Evolutionary conservation across 352 stramenopile species (phyloP).

Genomic region (Globisporangium cylindrosporum): DNA sequence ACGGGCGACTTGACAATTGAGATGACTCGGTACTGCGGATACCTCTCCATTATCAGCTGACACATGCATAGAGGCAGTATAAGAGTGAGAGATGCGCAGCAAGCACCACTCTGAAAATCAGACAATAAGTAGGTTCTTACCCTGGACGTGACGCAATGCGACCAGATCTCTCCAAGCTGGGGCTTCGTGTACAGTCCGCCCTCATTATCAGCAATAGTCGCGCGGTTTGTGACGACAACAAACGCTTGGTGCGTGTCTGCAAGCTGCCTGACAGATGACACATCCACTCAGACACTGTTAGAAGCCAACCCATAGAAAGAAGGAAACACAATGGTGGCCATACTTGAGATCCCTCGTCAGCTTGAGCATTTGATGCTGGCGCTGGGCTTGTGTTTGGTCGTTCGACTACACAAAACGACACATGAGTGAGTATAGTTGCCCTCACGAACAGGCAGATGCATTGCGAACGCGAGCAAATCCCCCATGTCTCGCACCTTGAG

Average conservation of each 20-base stretch:
- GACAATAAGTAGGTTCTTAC: constrained; percentile 19
- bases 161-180: constrained; percentile 62
- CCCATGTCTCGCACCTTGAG: constrained; percentile 34
- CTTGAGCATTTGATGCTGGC: constrained; percentile 47
- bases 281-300: not conserved
- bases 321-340: not conserved
- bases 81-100: constrained; percentile 1
- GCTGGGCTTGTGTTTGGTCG: constrained; percentile 36
- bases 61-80: not conserved
- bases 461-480: not conserved
- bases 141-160: constrained; percentile 64
- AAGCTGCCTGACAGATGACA: constrained; percentile 34
- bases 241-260: constrained; percentile 66
- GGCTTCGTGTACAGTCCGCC: constrained; percentile 61
- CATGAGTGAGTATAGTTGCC: not conserved
- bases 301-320: not conserved
- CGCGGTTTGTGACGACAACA: constrained; percentile 64
- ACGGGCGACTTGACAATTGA: constrained; percentile 63
- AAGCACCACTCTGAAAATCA: not conserved
- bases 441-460: not conserved
- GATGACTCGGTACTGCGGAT: constrained; percentile 44
- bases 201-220: constrained; percentile 35
- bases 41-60: constrained; percentile 66
- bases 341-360: constrained; percentile 58
- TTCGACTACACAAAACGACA: constrained; percentile 22